Percentiles rank a stretch among this genome's conserved stretches.
phyloP scores from a whole-genome alignment of 1,284 basidiomycete species.

The Ganoderma sp. region DNA sequence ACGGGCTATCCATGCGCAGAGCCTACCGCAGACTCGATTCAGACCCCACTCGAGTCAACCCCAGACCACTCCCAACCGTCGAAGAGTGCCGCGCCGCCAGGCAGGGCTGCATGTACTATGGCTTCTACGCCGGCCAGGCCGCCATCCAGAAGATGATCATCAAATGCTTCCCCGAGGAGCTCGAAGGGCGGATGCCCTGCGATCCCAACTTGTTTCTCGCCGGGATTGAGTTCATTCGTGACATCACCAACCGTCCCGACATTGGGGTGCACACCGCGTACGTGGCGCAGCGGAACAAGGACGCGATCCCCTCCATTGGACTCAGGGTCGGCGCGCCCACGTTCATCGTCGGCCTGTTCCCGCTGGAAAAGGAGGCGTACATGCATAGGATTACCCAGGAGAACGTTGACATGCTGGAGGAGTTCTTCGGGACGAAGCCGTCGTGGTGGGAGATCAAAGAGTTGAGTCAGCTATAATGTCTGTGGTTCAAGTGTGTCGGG shows the following conservation, averaged over 20 bases:
- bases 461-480: neutral
- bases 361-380: neutral
- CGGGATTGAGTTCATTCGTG: neutral
- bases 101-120: constrained; percentile 4
- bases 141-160: neutral
- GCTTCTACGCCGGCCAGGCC: neutral
- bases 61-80: constrained; percentile 5
- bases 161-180: neutral
- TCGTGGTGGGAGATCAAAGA: neutral
- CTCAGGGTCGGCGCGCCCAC: neutral
- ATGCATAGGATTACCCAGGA: neutral
- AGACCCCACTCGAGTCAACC: constrained; percentile 1
- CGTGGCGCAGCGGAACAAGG: constrained; percentile 1
- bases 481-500: neutral
- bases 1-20: neutral
- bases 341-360: neutral
- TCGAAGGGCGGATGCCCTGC: neutral
- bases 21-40: neutral
- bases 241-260: neutral
- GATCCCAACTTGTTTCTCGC: neutral
- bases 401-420: neutral
- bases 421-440: constrained; percentile 1
- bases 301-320: neutral
- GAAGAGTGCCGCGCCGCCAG: neutral
- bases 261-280: neutral